A percentile compares a stretch with the other conserved stretches of the same genome.
phyloP scores from a whole-genome alignment of 2,329 filamentous ascomycete species.

The Rugonectria rugulosa region DNA sequence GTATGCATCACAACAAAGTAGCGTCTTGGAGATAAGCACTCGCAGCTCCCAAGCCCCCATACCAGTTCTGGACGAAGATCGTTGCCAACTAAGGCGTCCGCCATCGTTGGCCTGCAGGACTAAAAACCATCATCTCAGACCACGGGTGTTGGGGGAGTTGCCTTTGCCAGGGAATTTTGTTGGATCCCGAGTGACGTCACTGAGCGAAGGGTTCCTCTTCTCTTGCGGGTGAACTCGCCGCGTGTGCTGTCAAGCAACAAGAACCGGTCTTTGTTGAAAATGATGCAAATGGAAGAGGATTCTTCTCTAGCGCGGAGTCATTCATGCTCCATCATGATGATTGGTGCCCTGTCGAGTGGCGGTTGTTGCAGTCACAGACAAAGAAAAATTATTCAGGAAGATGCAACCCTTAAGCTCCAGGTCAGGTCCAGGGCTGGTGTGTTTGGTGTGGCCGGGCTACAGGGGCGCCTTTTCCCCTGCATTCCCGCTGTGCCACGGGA shows the following conservation, averaged over 20 bases:
- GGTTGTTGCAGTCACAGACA: no score
- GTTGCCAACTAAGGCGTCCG: conserved; percentile 19
- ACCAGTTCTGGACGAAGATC: conserved; percentile 18
- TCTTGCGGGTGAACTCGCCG: conserved; percentile 7
- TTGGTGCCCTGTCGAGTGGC: conserved; percentile 7
- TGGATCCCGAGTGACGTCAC: conserved; percentile 33
- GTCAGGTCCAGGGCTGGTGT: no score
- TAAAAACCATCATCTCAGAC: conserved; percentile 15
- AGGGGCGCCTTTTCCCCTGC: conserved; percentile 25
- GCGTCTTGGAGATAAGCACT: conserved; percentile 13
- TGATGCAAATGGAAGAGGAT: neutral
- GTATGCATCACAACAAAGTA: neutral
- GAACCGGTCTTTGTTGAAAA: neutral
- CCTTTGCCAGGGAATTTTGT: conserved; percentile 9
- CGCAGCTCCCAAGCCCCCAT: conserved; percentile 6
- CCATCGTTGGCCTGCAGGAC: conserved; percentile 20
- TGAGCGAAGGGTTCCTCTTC: conserved; percentile 13
- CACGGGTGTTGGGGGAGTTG: conserved; percentile 9
- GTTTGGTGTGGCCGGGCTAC: conserved; percentile 2
- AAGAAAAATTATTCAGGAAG: no score
- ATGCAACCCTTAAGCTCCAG: no score
- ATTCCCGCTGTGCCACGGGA: conserved; percentile 30
- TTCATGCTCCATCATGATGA: conserved; percentile 1
- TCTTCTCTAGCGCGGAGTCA: neutral
- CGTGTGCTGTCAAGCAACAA: conserved; percentile 13